Evolutionary conservation across 768 basidiomycete genomes (phyloP).

Genomic region (Tulasnella sp.): DNA sequence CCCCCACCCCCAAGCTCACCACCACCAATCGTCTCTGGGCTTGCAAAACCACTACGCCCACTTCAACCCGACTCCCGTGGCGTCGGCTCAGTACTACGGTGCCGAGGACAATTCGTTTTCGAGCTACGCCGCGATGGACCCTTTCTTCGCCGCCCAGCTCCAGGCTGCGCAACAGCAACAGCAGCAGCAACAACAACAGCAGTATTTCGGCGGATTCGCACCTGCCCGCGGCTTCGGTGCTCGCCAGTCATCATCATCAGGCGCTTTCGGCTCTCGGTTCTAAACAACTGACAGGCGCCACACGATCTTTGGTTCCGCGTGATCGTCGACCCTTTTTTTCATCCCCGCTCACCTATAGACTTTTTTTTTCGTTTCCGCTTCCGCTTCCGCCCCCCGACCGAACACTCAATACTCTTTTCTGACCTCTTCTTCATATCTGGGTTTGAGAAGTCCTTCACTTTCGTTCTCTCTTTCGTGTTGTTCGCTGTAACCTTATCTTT

Average conservation of each 20-base stretch:
- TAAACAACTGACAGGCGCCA: background rate
- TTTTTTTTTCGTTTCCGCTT: background rate
- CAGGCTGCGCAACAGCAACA: slow-evolving; percentile 8
- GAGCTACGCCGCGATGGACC: slow-evolving; percentile 22
- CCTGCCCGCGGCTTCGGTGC: slow-evolving; percentile 14
- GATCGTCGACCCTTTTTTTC: background rate
- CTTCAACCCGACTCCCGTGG: background rate
- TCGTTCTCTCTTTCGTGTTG: background rate
- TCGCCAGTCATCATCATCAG: background rate
- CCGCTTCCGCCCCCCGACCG: background rate
- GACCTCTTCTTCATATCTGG: background rate
- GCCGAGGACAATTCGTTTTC: slow-evolving; percentile 8
- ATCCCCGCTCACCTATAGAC: background rate
- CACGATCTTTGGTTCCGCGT: too few relatives aligned
- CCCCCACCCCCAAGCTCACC: background rate
- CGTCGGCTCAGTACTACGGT: background rate
- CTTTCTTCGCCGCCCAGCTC: slow-evolving; percentile 24
- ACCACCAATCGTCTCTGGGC: background rate
- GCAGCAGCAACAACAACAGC: background rate
- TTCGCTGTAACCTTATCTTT: slow-evolving; percentile 1
- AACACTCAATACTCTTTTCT: background rate
- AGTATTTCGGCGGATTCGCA: background rate
- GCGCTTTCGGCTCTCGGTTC: slow-evolving; percentile 18
- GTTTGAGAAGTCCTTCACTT: background rate
- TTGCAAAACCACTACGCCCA: slow-evolving; percentile 11